These are phyloP conservation scores for Candida insectalens DNA, from an alignment of 805 yeast genomes.

Conservation along the genomic window DNA sequence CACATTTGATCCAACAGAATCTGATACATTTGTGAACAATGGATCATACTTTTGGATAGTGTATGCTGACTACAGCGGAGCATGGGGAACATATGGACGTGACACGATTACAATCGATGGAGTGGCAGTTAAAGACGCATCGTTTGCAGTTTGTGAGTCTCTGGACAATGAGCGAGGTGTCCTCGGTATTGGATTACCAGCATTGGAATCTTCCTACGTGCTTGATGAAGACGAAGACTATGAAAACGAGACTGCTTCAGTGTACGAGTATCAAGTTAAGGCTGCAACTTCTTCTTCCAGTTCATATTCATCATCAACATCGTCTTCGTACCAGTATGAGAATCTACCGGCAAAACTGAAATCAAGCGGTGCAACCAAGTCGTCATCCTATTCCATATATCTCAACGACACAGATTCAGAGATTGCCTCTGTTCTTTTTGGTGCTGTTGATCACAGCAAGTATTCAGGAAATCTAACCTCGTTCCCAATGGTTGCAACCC, in stretches of 20 bases:
- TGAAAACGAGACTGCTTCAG: too few relatives aligned
- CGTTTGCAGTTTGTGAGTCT: constrained; percentile 66
- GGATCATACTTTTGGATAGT: constrained; percentile 30
- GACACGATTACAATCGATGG: constrained; percentile 51
- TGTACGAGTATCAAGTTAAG: too few relatives aligned
- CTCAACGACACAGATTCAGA: constrained; percentile 33
- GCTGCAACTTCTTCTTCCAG: constrained; percentile 18
- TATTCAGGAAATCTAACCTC: constrained; percentile 41
- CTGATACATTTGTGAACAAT: constrained; percentile 31
- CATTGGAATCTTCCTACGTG: constrained; percentile 56
- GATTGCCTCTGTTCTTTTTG: constrained; percentile 55
- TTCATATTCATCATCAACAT: constrained; percentile 3
- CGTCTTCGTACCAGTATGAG: constrained; percentile 34
- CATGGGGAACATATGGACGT: constrained; percentile 47
- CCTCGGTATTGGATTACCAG: constrained; percentile 62
- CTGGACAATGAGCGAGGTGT: constrained; percentile 64
- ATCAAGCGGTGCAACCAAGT: constrained; percentile 43
- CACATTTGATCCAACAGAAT: constrained; percentile 33
- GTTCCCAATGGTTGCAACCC: constrained; percentile 41
- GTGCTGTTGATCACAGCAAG: constrained; percentile 61
- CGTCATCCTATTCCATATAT: constrained; percentile 52
- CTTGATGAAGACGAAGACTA: too few relatives aligned
- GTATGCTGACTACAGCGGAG: constrained; percentile 40
- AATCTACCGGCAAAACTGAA: constrained; percentile 61
- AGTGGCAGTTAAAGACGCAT: constrained; percentile 35